Conservation (phyloP, 208 protist species). For the Trypanosoma scelopori region DNA sequence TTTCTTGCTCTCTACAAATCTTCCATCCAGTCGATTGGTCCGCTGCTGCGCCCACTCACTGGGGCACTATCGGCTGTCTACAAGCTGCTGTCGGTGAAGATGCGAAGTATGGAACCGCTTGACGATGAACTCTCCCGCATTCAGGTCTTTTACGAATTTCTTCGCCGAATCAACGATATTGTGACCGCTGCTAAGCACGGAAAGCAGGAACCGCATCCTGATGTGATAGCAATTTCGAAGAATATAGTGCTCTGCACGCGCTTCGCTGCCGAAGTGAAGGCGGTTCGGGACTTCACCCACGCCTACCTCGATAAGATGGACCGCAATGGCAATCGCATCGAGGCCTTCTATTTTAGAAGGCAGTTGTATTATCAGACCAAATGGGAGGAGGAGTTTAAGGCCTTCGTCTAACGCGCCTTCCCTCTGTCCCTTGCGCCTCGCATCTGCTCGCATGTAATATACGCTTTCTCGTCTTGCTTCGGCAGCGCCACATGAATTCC, state of each 20-base stretch:
- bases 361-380: conserved; percentile 79
- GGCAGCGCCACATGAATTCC: not conserved
- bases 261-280: conserved; percentile 70
- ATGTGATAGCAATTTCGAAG: conserved; percentile 64
- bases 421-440: not conserved
- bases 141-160: conserved; percentile 39
- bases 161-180: conserved; percentile 45
- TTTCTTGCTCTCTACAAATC: conserved; percentile 25
- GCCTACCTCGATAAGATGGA: conserved; percentile 41
- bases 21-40: conserved; percentile 11
- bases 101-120: conserved; percentile 27
- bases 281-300: conserved; percentile 67
- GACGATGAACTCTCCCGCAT: conserved; percentile 32
- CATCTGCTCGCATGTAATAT: not conserved
- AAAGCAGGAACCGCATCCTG: conserved; percentile 29
- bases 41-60: conserved; percentile 59
- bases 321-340: conserved; percentile 12
- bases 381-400: conserved; percentile 78
- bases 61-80: conserved; percentile 69
- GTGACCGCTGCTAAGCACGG: conserved; percentile 33
- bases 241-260: conserved; percentile 80
- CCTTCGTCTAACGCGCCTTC: conserved; percentile 33
- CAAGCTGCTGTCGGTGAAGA: conserved; percentile 75
- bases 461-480: not conserved
- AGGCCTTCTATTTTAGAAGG: conserved; percentile 73